Evolutionary conservation across 2,329 filamentous ascomycete species (phyloP).

Genomic region (Apiospora marii): DNA sequence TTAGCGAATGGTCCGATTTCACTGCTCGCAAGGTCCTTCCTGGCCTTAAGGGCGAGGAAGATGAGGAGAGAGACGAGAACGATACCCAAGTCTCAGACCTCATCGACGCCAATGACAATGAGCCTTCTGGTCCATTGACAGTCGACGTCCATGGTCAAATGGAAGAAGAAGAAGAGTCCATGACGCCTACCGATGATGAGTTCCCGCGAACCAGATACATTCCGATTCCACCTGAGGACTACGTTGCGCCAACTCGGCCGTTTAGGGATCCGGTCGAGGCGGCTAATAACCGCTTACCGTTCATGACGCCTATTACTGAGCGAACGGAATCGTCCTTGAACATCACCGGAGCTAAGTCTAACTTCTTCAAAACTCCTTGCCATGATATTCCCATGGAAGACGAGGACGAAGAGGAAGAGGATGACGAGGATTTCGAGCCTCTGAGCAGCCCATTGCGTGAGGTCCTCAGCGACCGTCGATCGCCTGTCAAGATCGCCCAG

Average conservation of each 20-base stretch:
- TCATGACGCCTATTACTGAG: constrained; percentile 99
- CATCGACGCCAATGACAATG: constrained; percentile 47
- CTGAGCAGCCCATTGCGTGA: constrained; percentile 77
- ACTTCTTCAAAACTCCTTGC: constrained; percentile 75
- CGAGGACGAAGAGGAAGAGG: constrained; percentile 37
- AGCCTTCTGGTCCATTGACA: constrained; percentile 36
- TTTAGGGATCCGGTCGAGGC: constrained; percentile 82
- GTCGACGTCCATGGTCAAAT: constrained; percentile 37
- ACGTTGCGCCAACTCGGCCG: constrained; percentile 78
- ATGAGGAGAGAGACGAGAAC: constrained; percentile 44
- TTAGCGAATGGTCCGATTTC: constrained; percentile 91
- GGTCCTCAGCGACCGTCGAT: constrained; percentile 61
- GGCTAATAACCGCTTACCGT: constrained; percentile 91
- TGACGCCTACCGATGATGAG: constrained; percentile 42
- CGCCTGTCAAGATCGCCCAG: constrained; percentile 57
- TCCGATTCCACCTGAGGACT: constrained; percentile 85
- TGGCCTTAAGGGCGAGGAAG: constrained; percentile 44
- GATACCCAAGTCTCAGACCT: constrained; percentile 50
- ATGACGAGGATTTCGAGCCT: constrained; percentile 49
- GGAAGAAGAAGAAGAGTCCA: constrained; percentile 47
- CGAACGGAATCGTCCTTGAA: constrained; percentile 88
- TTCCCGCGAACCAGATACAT: constrained; percentile 72
- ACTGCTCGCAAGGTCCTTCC: constrained; percentile 76
- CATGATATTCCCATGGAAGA: constrained; percentile 51
- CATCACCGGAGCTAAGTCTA: constrained; percentile 64